These are phyloP conservation scores for Botrytis porri DNA, from an alignment of 2,329 filamentous ascomycete species.

Conservation along the genomic window DNA sequence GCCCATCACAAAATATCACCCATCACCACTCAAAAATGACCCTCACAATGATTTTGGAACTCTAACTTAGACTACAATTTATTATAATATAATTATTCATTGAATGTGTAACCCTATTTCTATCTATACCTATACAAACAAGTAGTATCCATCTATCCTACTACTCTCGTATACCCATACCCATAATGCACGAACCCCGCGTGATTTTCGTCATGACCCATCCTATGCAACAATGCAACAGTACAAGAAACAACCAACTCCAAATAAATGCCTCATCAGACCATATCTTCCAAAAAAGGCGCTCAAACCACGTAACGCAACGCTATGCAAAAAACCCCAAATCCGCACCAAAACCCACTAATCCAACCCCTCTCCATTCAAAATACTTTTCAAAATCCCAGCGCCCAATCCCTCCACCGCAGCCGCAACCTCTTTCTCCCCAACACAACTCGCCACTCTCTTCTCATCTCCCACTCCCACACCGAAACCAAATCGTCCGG, in stretches of 20 bases:
- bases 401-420: conserved; percentile 63
- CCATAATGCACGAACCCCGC: background rate
- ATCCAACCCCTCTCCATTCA: conserved; percentile 47
- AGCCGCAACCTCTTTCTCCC: conserved; percentile 73
- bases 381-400: conserved; percentile 60
- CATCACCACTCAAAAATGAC: background rate
- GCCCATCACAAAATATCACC: background rate
- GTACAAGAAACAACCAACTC: background rate
- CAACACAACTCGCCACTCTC: conserved; percentile 73
- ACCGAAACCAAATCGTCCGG: conserved; percentile 50
- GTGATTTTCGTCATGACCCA: background rate
- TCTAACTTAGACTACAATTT: background rate
- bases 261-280: background rate
- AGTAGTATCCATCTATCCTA: background rate
- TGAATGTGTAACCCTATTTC: background rate
- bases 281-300: background rate
- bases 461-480: conserved; percentile 66
- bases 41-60: background rate
- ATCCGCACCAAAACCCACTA: background rate
- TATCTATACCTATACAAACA: background rate
- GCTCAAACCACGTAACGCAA: background rate
- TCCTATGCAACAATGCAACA: background rate
- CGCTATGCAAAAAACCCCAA: conserved; percentile 1
- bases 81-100: background rate
- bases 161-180: background rate